phyloP scores from a whole-genome alignment of 2,329 filamentous ascomycete genomes.

The Diaporthe citri region DNA sequence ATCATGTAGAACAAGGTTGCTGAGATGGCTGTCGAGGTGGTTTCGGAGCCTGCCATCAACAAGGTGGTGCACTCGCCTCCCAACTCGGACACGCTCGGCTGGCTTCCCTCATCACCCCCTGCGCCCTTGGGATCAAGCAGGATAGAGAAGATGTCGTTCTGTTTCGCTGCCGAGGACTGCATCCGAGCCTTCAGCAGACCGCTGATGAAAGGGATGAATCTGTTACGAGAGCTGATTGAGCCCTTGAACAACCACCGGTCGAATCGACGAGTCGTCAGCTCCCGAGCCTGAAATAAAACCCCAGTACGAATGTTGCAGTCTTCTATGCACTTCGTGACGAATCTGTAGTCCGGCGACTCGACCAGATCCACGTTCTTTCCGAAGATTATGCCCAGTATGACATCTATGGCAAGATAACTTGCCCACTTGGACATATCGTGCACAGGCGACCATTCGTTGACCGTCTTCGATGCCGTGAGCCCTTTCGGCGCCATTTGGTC shows the following conservation, averaged over 20 bases:
- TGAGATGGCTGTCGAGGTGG: conserved; percentile 16
- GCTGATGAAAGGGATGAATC: conserved; percentile 21
- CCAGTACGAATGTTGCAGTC: conserved; percentile 24
- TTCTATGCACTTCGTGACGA: conserved; percentile 15
- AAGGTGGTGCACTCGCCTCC: conserved; percentile 14
- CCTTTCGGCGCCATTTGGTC: conserved; percentile 14
- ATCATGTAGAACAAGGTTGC: conserved; percentile 18
- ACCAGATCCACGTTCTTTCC: neutral
- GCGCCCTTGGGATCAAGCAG: conserved; percentile 5
- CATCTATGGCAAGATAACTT: conserved; percentile 10
- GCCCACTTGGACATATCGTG: conserved; percentile 12
- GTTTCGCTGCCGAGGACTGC: neutral
- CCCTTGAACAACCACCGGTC: conserved; percentile 18
- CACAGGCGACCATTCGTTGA: conserved; percentile 1
- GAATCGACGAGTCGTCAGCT: conserved; percentile 21
- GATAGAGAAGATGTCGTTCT: conserved; percentile 17
- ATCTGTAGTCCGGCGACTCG: conserved; percentile 9
- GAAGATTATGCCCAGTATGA: conserved; percentile 2
- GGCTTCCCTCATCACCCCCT: neutral
- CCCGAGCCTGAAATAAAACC: neutral
- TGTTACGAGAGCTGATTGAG: conserved; percentile 17
- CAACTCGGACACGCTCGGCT: neutral
- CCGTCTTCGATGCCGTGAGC: neutral
- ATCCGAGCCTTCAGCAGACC: neutral
- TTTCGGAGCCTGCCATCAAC: conserved; percentile 20